Percentiles rank a stretch among this genome's conserved stretches.
phyloP scores from a whole-genome alignment of 2,329 filamentous ascomycete genomes.

The Dothideomycetes sp. region DNA sequence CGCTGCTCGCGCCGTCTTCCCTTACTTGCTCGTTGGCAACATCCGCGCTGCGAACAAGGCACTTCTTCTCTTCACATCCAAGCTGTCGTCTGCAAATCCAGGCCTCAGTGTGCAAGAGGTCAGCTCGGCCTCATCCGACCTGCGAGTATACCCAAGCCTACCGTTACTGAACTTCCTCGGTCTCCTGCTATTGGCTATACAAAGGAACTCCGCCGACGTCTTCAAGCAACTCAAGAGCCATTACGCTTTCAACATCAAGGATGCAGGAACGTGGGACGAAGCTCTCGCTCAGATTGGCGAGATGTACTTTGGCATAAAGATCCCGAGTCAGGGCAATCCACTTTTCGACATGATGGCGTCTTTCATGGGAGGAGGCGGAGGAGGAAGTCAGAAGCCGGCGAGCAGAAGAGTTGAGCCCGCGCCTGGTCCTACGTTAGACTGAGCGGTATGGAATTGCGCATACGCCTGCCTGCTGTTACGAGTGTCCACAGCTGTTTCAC shows the following conservation, averaged over 20 bases:
- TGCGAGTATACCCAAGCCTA: conserved; percentile 74
- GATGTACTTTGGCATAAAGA: conserved; percentile 91
- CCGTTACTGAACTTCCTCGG: conserved; percentile 94
- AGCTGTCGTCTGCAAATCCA: conserved; percentile 50
- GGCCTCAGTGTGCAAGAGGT: conserved; percentile 72
- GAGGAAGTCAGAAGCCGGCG: conserved; percentile 39
- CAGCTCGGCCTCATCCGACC: conserved; percentile 60
- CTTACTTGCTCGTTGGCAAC: conserved; percentile 85
- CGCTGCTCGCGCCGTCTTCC: conserved; percentile 75
- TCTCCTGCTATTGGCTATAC: conserved; percentile 71
- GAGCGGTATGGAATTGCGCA: neutral
- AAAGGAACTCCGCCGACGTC: conserved; percentile 66
- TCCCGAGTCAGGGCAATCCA: conserved; percentile 82
- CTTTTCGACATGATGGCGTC: conserved; percentile 97
- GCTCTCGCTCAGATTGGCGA: conserved; percentile 80
- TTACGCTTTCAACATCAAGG: conserved; percentile 69
- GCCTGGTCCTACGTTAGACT: conserved; percentile 27
- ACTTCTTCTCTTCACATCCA: conserved; percentile 64
- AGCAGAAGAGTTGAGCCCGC: conserved; percentile 39
- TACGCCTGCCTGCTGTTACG: too few relatives aligned
- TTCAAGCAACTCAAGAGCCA: conserved; percentile 75
- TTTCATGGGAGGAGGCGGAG: conserved; percentile 71
- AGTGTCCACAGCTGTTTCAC: too few relatives aligned
- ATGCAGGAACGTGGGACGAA: conserved; percentile 63
- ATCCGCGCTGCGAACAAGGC: conserved; percentile 78